Conservation (phyloP, 148 eudicot genomes). For the Rhododendron griersonianum region DNA sequence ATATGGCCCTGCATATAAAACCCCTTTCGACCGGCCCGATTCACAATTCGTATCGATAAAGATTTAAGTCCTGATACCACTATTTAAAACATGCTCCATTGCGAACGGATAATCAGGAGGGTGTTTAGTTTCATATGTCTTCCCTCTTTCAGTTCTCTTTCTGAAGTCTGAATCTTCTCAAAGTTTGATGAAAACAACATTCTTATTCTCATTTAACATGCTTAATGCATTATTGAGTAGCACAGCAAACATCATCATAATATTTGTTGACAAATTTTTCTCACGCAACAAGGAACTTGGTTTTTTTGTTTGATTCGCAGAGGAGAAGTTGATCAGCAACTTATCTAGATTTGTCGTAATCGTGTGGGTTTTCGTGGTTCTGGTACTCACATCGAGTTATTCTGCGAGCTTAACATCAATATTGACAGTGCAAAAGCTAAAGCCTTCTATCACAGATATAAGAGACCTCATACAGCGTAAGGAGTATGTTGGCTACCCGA, state of each 20-base stretch:
- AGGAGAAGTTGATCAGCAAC: constrained; percentile 50
- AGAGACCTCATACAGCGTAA: constrained; percentile 29
- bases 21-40: neutral
- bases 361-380: constrained; percentile 61
- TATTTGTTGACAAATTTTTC: neutral
- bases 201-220: neutral
- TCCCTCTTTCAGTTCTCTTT: neutral
- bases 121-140: neutral
- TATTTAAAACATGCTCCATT: neutral
- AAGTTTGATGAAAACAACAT: neutral
- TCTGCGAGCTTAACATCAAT: constrained; percentile 63
- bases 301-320: constrained; percentile 17
- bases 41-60: neutral
- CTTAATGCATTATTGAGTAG: neutral
- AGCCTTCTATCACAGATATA: constrained; percentile 40
- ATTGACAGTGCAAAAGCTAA: constrained; percentile 49
- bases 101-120: no score
- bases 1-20: neutral
- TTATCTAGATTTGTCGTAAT: constrained; percentile 57
- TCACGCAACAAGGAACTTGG: neutral
- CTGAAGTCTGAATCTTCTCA: neutral
- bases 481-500: constrained; percentile 37
- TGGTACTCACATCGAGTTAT: constrained; percentile 55
- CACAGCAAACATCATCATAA: neutral
- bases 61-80: neutral